A percentile compares a stretch with the other conserved stretches of the same genome.
phyloP scores from a whole-genome alignment of 257 asterid species.

The Solanum clarkiae region DNA sequence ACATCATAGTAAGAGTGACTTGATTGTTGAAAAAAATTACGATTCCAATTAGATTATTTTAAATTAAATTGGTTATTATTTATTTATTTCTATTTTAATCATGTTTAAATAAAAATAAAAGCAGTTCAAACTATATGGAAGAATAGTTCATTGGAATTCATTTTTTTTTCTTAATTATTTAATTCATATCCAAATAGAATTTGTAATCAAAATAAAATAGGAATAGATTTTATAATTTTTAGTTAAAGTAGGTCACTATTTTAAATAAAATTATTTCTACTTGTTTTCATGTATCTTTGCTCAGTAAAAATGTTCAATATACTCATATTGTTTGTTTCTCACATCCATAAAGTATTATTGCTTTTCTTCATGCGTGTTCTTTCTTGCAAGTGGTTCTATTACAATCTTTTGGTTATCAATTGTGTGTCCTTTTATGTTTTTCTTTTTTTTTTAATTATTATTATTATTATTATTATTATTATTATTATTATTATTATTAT shows the following conservation, averaged over 20 bases:
- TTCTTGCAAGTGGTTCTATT: not conserved
- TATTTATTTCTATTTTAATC: not conserved
- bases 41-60: not conserved
- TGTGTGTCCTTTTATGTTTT: not conserved
- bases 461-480: too few species aligned
- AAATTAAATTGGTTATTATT: not conserved
- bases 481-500: too few species aligned
- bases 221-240: too few species aligned
- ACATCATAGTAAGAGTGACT: not conserved
- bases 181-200: too few species aligned
- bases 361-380: not conserved
- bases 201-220: too few species aligned
- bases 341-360: not conserved
- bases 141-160: not conserved
- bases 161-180: too few species aligned
- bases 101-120: not conserved
- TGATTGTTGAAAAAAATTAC: not conserved
- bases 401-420: not conserved
- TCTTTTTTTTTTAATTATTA: too few species aligned
- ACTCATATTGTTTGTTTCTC: not conserved
- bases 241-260: not conserved
- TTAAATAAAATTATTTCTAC: not conserved
- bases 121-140: not conserved
- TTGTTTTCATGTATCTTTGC: not conserved
- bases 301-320: not conserved